Conservation (phyloP, 495 filamentous ascomycete species). For the Podospora comata region DNA sequence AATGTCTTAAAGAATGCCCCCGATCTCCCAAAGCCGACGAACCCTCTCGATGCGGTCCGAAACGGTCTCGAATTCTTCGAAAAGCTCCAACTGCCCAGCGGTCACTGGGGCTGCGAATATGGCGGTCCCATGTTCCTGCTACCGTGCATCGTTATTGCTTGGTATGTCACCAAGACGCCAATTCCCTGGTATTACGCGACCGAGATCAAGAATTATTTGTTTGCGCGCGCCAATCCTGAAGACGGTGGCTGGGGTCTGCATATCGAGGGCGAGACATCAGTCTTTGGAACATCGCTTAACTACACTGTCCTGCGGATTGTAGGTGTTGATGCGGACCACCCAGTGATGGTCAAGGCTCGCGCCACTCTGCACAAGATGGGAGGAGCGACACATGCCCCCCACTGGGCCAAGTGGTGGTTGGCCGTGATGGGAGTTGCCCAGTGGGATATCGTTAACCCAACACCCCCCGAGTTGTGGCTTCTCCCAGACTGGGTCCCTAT, state of each 20-base stretch:
- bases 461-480: slow-evolving; percentile 91
- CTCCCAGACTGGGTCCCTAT: slow-evolving; percentile 94
- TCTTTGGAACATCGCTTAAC: slow-evolving; percentile 87
- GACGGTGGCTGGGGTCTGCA: slow-evolving; percentile 98
- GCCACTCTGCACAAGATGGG: slow-evolving; percentile 79
- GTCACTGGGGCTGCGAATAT: slow-evolving; percentile 97
- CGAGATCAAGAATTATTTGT: slow-evolving; percentile 93
- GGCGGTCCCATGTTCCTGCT: slow-evolving; percentile 86
- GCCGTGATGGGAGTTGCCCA: slow-evolving; percentile 75
- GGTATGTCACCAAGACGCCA: slow-evolving; percentile 85
- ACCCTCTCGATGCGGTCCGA: slow-evolving; percentile 68
- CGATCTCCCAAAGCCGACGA: slow-evolving; percentile 63
- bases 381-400: slow-evolving; percentile 78
- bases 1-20: slow-evolving; percentile 61
- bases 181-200: slow-evolving; percentile 77
- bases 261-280: slow-evolving; percentile 90
- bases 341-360: slow-evolving; percentile 81
- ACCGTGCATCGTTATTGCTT: slow-evolving; percentile 79
- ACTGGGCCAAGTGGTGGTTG: slow-evolving; percentile 96
- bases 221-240: slow-evolving; percentile 76
- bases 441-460: slow-evolving; percentile 92
- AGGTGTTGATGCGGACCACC: slow-evolving; percentile 85
- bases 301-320: slow-evolving; percentile 81
- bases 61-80: slow-evolving; percentile 91
- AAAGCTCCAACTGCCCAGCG: slow-evolving; percentile 78